These are phyloP conservation scores for Brassica napus DNA, from an alignment of 345 rosid genomes.

Conservation along the genomic window Da-Ae NC_063446.1:73181001-73181500, in stretches of 20 bases:
- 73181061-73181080: slow-evolving; percentile 94
- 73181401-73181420: slow-evolving; percentile 25
- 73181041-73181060: slow-evolving; percentile 92
- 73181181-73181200: slow-evolving; percentile 17
- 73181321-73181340: slow-evolving; percentile 41
- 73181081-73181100: slow-evolving; percentile 92
- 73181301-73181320: slow-evolving; percentile 59
- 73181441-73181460: slow-evolving; percentile 1
- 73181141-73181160: neutral
- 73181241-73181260: slow-evolving; percentile 75
- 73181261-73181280: slow-evolving; percentile 88
- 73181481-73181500: slow-evolving; percentile 1
- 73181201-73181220: slow-evolving; percentile 97
- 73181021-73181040: slow-evolving; percentile 85
- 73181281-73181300: slow-evolving; percentile 75
- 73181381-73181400: slow-evolving; percentile 63
- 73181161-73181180: neutral
- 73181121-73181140: neutral
- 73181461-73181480: slow-evolving; percentile 8
- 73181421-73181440: slow-evolving; percentile 7
- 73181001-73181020: slow-evolving; percentile 82
- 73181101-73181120: slow-evolving; percentile 95
- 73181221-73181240: slow-evolving; percentile 89
- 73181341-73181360: slow-evolving; percentile 47
- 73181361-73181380: slow-evolving; percentile 66